These are phyloP conservation scores for Biscogniauxia mediterranea DNA, from an alignment of 2,329 filamentous ascomycete genomes.

Conservation along the genomic window DNA sequence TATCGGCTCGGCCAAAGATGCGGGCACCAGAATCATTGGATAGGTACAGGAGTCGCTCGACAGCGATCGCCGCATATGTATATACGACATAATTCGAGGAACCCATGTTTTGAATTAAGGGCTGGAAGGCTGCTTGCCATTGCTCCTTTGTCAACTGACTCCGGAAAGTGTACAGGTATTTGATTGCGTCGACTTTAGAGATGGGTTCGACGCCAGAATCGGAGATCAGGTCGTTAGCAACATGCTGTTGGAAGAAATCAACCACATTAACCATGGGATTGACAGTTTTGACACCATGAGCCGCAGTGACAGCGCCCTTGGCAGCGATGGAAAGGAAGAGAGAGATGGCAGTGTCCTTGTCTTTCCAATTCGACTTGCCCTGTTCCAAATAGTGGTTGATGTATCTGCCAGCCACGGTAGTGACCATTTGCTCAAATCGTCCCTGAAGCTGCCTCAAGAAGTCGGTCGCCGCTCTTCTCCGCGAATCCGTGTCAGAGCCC, in stretches of 20 bases:
- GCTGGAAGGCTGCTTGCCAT: conserved; percentile 85
- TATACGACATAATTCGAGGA: conserved; percentile 95
- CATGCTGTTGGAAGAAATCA: conserved; percentile 90
- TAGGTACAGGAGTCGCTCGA: conserved; percentile 89
- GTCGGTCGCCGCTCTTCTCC: conserved; percentile 88
- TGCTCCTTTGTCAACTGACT: conserved; percentile 90
- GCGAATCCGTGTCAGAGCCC: conserved; percentile 92
- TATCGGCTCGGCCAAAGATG: conserved; percentile 75
- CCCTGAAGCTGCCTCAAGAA: conserved; percentile 88
- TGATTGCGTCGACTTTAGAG: conserved; percentile 95
- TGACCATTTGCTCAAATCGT: conserved; percentile 83
- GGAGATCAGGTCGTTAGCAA: conserved; percentile 83
- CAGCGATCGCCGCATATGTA: conserved; percentile 92
- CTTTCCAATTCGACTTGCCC: conserved; percentile 84
- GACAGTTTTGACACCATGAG: conserved; percentile 85
- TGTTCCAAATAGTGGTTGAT: conserved; percentile 83
- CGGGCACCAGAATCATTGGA: conserved; percentile 72
- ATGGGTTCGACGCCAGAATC: conserved; percentile 72
- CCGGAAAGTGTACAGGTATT: conserved; percentile 95
- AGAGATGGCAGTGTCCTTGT: conserved; percentile 97
- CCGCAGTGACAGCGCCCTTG: conserved; percentile 82
- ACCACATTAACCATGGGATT: conserved; percentile 87
- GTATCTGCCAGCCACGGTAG: conserved; percentile 82
- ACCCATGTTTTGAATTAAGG: conserved; percentile 86
- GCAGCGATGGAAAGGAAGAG: conserved; percentile 92